A percentile compares a stretch with the other conserved stretches of the same genome.
These are phyloP conservation scores for Cryphonectria japonica DNA, from an alignment of 2,329 filamentous ascomycete species.

Conservation along the genomic window DNA sequence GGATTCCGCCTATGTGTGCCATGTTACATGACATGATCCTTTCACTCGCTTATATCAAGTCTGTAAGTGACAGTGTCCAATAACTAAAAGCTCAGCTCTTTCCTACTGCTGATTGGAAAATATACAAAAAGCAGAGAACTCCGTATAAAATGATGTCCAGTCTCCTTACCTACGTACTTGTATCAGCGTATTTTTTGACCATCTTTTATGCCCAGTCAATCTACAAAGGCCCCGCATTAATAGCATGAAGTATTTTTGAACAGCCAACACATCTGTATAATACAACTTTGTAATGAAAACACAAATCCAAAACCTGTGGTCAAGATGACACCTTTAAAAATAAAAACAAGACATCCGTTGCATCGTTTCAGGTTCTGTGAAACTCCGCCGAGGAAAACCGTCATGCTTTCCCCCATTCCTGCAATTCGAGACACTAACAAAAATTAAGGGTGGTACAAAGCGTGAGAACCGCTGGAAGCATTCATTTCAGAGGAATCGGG, in stretches of 20 bases:
- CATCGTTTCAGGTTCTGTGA: not conserved
- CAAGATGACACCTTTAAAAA: not conserved
- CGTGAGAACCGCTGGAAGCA: not conserved
- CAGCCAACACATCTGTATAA: not conserved
- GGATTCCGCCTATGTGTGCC: not conserved
- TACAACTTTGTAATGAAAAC: not conserved
- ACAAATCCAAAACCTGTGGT: not conserved
- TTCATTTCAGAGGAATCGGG: not conserved
- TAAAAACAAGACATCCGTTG: not conserved
- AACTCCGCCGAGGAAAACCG: not conserved
- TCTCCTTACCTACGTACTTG: not conserved
- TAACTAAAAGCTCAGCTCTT: not conserved
- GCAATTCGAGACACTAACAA: not conserved
- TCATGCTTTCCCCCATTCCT: not conserved
- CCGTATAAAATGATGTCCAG: not conserved
- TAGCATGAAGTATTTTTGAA: not conserved
- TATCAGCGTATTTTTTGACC: not conserved
- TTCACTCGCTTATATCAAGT: not conserved
- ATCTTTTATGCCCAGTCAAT: not conserved
- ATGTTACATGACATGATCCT: not conserved
- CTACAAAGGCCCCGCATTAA: not conserved
- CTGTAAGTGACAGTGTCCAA: not conserved
- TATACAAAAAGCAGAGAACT: not conserved
- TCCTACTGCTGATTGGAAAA: not conserved
- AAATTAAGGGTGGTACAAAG: not conserved